These are phyloP conservation scores for Phlebiopsis gigantea DNA, from an alignment of 768 basidiomycete genomes.

Conservation along the genomic window DNA sequence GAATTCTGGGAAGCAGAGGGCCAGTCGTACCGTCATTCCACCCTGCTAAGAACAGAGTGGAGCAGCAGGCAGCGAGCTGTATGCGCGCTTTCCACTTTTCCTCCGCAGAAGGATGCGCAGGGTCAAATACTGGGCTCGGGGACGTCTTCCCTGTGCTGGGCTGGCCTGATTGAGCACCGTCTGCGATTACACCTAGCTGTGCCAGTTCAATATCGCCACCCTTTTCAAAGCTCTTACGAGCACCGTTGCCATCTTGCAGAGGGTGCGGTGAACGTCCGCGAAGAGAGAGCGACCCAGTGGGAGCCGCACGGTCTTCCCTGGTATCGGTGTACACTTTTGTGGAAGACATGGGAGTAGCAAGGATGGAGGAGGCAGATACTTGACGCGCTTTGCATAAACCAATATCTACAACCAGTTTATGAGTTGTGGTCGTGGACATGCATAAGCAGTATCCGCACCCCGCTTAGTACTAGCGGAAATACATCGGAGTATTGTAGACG, in stretches of 20 bases:
- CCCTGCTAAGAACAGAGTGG: constrained; percentile 55
- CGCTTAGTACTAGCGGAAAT: too few species aligned
- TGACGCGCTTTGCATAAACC: too few species aligned
- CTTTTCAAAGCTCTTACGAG: constrained; percentile 2
- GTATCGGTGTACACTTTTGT: constrained; percentile 7
- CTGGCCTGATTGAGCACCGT: neutral
- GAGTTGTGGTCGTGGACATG: too few species aligned
- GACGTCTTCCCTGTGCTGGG: constrained; percentile 7
- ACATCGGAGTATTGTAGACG: too few species aligned
- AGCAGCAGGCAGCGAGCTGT: constrained; percentile 53
- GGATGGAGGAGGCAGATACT: too few species aligned
- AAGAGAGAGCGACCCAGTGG: constrained; percentile 9
- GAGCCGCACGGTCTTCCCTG: neutral
- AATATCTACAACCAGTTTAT: too few species aligned
- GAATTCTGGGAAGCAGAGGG: constrained; percentile 69
- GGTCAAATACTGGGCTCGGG: constrained; percentile 5
- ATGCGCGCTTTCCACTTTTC: constrained; percentile 23
- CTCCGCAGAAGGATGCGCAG: neutral
- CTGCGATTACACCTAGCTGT: constrained; percentile 1
- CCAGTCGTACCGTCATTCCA: constrained; percentile 80
- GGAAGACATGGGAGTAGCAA: constrained; percentile 7
- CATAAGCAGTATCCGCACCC: too few species aligned
- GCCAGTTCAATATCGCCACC: constrained; percentile 11
- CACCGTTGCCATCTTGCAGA: neutral
- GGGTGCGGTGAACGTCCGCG: constrained; percentile 14